phyloP scores from a whole-genome alignment of 2,329 filamentous ascomycete genomes.

The Fusarium beomiforme region DNA sequence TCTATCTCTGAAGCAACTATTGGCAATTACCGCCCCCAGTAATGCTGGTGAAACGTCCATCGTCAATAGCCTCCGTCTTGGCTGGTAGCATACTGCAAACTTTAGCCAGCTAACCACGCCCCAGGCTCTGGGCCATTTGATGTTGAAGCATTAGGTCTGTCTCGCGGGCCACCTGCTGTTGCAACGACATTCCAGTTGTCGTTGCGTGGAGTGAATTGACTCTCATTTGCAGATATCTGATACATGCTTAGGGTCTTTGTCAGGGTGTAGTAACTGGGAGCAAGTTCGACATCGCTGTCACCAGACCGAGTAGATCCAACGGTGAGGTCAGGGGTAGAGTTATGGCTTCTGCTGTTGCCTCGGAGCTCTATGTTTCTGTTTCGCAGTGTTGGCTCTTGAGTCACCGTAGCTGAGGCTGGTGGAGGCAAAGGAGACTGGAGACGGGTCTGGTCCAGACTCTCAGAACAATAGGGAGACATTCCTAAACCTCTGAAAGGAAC shows the following conservation, averaged over 20 bases:
- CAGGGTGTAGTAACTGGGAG: not conserved
- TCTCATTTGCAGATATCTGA: not conserved
- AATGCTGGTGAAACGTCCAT: conserved; percentile 21
- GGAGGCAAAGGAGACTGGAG: not conserved
- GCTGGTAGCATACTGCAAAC: not conserved
- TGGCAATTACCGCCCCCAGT: not conserved
- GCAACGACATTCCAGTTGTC: conserved; percentile 13
- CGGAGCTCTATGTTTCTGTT: not conserved
- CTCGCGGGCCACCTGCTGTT: not conserved
- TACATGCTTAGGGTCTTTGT: not conserved
- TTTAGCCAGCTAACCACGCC: conserved; percentile 18
- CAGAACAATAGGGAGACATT: not conserved
- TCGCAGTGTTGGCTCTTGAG: not conserved
- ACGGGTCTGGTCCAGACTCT: not conserved
- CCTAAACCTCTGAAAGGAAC: not conserved
- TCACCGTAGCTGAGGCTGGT: not conserved
- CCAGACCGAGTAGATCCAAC: conserved; percentile 6
- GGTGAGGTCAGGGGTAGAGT: conserved; percentile 13
- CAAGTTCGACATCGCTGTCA: not conserved
- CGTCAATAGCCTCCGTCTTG: not conserved
- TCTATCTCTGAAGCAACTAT: conserved; percentile 11
- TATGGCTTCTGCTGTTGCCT: not conserved
- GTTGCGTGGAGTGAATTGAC: not conserved
- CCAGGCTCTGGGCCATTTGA: conserved; percentile 6
- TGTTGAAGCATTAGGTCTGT: not conserved